Evolutionary conservation across 2,329 filamentous ascomycete genomes (phyloP), one percentile per base, ranked within the genome.

Genomic region (Epichloe coenophiala): DNA sequence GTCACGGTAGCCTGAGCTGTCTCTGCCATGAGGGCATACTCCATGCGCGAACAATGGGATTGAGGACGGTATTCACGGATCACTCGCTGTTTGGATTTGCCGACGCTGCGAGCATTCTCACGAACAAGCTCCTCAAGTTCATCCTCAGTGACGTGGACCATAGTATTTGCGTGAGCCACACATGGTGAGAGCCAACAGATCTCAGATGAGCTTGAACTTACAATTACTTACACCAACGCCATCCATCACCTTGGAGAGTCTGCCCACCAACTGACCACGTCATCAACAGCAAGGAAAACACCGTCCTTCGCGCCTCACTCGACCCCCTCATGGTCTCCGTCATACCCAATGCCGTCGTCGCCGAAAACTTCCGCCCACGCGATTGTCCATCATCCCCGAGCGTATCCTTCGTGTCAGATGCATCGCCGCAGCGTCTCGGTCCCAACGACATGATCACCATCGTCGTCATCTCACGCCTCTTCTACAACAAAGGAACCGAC

Each of bases 401-500:
- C 37, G 47, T 59, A 19, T 58, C 59, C 19, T 73, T 74, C 53
- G 61, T 63, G 43, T 70, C 66, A 46, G 71, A 70, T 58, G 68
- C 71, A 5, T 76, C 81, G 0, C 80, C 81, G 3, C 82, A 83
- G 49, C 81, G 80, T 6, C 76, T 95, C 3, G 86, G 86, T 0
- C 87, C 89, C 0, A 77, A 88, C 56, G 91, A 96, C 59, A 85
- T 82, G 11, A 91, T 98, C 60, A 96, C 89, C 7, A 96, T 98
- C 52, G 88, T 98, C 2, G 91, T 98, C 19, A 95, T 98, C 55
- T 96, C 90, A 8, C 88, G 93, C 19, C 80, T 98, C 1, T 98
- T 97, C 68, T 97, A 97, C 69, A 98, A 98, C 69, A 98, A 98
- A 66, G 93, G 93, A 53, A 97, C 88, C 1, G 94, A 98, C 65